Percentiles rank a stretch among this genome's conserved stretches.
These are phyloP conservation scores for Phytophthora rubi DNA, from an alignment of 352 stramenopile species.

Conservation along the genomic window DNA sequence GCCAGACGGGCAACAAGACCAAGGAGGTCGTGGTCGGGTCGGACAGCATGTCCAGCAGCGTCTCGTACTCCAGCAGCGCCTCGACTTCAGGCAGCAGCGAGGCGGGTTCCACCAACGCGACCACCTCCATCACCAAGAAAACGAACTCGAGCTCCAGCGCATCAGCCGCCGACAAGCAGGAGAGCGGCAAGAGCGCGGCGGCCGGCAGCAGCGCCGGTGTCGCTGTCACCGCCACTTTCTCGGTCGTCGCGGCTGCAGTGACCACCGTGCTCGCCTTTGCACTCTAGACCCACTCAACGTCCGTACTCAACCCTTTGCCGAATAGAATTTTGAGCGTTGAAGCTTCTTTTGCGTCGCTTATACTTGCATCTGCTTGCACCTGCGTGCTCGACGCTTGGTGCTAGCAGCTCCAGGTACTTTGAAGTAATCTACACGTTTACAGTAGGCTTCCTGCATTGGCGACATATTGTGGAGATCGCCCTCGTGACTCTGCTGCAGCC, in stretches of 20 bases:
- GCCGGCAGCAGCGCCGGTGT: constrained; percentile 12
- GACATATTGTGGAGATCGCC: constrained; percentile 8
- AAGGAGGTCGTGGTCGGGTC: constrained; percentile 30
- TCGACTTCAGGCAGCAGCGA: constrained; percentile 15
- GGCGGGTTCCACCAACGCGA: constrained; percentile 7
- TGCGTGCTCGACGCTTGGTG: background rate
- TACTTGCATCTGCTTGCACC: background rate
- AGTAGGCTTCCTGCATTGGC: background rate
- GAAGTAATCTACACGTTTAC: background rate
- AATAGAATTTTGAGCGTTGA: constrained; percentile 36
- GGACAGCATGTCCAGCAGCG: constrained; percentile 36
- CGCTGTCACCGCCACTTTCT: constrained; percentile 19
- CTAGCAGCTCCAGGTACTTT: background rate
- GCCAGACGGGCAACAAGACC: constrained; percentile 69
- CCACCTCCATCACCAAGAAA: constrained; percentile 9
- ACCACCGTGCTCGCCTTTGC: constrained; percentile 29
- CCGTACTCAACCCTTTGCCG: constrained; percentile 9
- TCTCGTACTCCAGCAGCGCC: constrained; percentile 23
- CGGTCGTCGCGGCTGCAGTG: constrained; percentile 15
- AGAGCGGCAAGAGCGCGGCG: constrained; percentile 16
- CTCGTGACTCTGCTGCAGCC: constrained; percentile 2
- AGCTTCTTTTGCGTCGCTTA: constrained; percentile 5
- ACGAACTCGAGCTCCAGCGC: constrained; percentile 4
- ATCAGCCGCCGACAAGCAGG: constrained; percentile 10
- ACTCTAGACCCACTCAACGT: constrained; percentile 26